Base-by-base conservation (phyloP, 2,329 filamentous ascomycete genomes). In the Plenodomus biglobosus region DNA sequence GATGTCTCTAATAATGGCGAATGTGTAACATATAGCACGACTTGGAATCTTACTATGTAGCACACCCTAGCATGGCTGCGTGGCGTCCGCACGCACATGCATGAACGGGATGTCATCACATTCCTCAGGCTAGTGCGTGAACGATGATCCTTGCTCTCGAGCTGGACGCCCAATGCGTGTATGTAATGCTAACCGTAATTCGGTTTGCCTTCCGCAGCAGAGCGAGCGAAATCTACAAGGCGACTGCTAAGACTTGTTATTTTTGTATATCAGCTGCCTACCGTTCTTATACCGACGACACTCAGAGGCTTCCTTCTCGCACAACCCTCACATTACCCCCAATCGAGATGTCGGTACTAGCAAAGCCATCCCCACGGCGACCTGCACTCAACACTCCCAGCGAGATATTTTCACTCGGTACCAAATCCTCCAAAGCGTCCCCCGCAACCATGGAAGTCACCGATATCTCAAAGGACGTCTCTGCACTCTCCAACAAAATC, bases 401-500 rank as follows among this genome's bases (percentile, higher is more conserved):
- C 11, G 27, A 32, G 27, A 15, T 32, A 3, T 32, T 32, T 32
- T 15, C 27, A 32, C 27, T 11, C 13, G 13, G 15, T 32, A 10
- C 11, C 27, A 32, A 11, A 15, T 32, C 27, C 13, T 15, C 3
- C 27, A 10, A 10, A 7, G 15, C 27, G 11, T 11, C 8, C 11
- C 8, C 13, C 27, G 8, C 27, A 15, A 32, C 8, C 8, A 37
- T 37, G 35, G 35, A 37, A 20, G 35, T 37, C 16, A 18, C 35
- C n/a, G 35, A 37, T 5, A 18, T 20, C 6, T 17, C 35, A 3
- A 7, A 17, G 16, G 35, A 17, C 3, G 3, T 17, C 7, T 17
- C 35, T 8, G 16, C 7, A 11, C 4, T 20, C 18, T 37, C 16
- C 18, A 6, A 7, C 35, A 37, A 39, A n/a, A 58, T 59, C 24